These are phyloP conservation scores for Leccinum laetum DNA, from an alignment of 1,284 basidiomycete genomes.

Conservation along the genomic window DNA sequence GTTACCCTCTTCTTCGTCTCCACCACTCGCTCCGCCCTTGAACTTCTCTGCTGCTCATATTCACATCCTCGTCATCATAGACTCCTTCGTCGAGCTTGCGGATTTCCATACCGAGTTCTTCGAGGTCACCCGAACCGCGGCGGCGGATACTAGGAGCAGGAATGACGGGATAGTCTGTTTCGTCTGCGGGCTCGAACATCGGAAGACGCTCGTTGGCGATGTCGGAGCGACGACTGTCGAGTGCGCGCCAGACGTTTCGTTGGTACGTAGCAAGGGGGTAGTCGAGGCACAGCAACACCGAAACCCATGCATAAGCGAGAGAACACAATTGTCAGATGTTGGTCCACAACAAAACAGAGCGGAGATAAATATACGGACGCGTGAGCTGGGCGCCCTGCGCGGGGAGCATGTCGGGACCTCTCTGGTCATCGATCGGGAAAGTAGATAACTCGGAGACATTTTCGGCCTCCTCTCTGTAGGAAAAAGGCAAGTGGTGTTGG, in stretches of 20 bases:
- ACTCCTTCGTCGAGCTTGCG: slow-evolving; percentile 60
- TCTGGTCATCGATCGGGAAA: slow-evolving; percentile 44
- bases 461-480: slow-evolving; percentile 87
- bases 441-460: slow-evolving; percentile 87
- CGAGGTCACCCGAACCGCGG: slow-evolving; percentile 50
- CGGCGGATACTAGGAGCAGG: slow-evolving; percentile 67
- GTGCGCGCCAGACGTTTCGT: neutral
- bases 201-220: slow-evolving; percentile 94
- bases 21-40: slow-evolving; percentile 60
- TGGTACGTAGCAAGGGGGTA: too few relatives aligned
- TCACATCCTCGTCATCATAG: slow-evolving; percentile 39
- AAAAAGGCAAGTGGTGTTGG: slow-evolving; percentile 2
- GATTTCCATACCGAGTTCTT: slow-evolving; percentile 83
- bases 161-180: slow-evolving; percentile 45
- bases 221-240: slow-evolving; percentile 80
- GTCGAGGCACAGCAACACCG: neutral
- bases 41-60: slow-evolving; percentile 29
- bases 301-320: neutral
- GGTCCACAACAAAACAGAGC: neutral
- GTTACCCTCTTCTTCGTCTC: slow-evolving; percentile 42
- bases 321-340: neutral
- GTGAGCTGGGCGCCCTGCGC: slow-evolving; percentile 67
- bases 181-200: slow-evolving; percentile 42
- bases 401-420: slow-evolving; percentile 52
- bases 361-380: slow-evolving; percentile 58